Percentiles rank a stretch among this genome's conserved stretches.
These are phyloP conservation scores for Chrysosporium keratinophilum DNA, from an alignment of 2,329 filamentous ascomycete species.

Conservation along the genomic window DNA sequence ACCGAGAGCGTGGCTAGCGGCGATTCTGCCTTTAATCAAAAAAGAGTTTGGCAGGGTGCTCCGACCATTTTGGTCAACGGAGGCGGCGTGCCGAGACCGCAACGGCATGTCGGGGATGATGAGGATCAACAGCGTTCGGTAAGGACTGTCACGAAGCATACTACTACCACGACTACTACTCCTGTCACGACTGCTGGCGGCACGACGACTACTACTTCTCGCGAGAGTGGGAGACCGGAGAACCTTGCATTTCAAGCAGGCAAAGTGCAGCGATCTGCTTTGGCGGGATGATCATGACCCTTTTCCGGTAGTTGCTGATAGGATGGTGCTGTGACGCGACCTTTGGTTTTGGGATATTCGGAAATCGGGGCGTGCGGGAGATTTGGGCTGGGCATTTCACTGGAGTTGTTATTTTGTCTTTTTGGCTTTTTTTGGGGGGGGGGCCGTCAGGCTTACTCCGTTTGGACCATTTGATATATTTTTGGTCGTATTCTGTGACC, in stretches of 20 bases:
- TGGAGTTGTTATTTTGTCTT: neutral
- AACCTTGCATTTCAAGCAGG: conserved; percentile 5
- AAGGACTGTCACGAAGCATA: neutral
- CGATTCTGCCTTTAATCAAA: conserved; percentile 4
- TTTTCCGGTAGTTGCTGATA: neutral
- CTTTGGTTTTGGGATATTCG: neutral
- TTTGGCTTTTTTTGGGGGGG: neutral
- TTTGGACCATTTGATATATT: neutral
- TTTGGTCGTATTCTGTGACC: neutral
- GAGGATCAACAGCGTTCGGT: conserved; percentile 3
- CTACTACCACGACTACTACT: neutral
- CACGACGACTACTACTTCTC: neutral
- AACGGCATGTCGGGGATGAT: neutral
- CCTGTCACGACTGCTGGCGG: neutral
- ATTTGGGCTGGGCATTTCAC: neutral
- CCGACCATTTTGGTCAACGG: conserved; percentile 7
- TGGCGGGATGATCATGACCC: conserved; percentile 4
- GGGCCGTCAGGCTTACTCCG: neutral
- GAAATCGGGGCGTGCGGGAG: neutral
- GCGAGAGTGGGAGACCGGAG: neutral
- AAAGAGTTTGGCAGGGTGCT: conserved; percentile 5
- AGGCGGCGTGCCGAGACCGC: conserved; percentile 1
- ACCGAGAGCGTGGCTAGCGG: conserved; percentile 27
- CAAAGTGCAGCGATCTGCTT: conserved; percentile 5
- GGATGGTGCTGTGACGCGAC: neutral